Base-by-base conservation (phyloP, 2,329 filamentous ascomycete genomes). In the Cyphellophora attinorum region DNA sequence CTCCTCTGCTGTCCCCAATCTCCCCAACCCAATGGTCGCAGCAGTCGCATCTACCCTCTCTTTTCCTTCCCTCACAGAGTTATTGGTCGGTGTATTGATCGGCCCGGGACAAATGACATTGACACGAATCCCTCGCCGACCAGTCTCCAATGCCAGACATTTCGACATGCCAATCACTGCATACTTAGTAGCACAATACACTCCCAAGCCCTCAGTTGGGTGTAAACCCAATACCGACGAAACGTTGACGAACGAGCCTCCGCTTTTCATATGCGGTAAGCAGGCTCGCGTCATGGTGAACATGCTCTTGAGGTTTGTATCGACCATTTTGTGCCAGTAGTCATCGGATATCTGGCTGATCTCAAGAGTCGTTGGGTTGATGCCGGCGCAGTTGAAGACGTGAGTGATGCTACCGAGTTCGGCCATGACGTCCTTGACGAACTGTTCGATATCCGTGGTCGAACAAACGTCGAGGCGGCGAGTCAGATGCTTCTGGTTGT, bases 341-440 rank as follows among this genome's bases (percentile, higher is more conserved):
- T 53, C 63, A 37, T 72, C 63, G 3, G 56, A 54, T 1, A 59
- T 60, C 3, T 57, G 50, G 19, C 54, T 55, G 16, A 67, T 55
- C 3, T 58, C 50, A 15, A 61, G 40, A 68, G 69, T 12, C 1
- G 61, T 67, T 2, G 66, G 65, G 41, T 70, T 70, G n/a, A 69
- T 52, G 21, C 65, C 65, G 6, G 59, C 54, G 37, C 65, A 65
- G 42, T 60, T 60, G 45, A 63, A 62, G 3, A 64, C 50, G 31
- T 55, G 51, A 45, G 60, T 49, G 10, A 62, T 46, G 6, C 40
- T 42, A 6, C 51, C 49, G 19, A 59, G 46, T 2, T 28, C 36
- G 2, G 28, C 23, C 3, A 52, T 27, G 21, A 25, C n/a, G n/a
- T n/a, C 8, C 3, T 35, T 19, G 6, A 58, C 40, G 23, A 52